Base-by-base conservation (phyloP, 148 eudicot species). In the Dysphania ambrosioides region DNA sequence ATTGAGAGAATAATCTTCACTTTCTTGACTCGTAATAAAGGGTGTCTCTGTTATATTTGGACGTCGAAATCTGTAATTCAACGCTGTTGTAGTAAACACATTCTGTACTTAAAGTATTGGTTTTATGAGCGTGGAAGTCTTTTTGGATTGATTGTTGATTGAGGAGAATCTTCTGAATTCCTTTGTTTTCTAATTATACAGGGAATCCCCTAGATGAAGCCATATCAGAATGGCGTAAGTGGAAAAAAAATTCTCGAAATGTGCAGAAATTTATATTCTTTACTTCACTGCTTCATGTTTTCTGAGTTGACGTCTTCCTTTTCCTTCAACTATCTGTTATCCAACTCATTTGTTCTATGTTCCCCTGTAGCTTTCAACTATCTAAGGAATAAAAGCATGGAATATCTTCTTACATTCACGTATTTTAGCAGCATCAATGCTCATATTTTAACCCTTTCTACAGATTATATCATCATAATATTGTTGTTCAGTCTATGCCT, bases 281-380 rank as follows among this genome's bases (percentile, higher is more conserved):
- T 70, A 74, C 72, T 74, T 73, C 26, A 16, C 11, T 51, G 41
- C 34, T 41, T n/a, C 11, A 23, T 24, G 9, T 57, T 72, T 56
- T 42, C 27, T 24, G 62, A 40, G 66, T 3, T 15, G 41, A 56
- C 51, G n/a, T 29, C 35, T 51, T 23, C 36, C 8, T 44, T 57
- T 42, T 42, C 31, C 13, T 55, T 53, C 16, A 66, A 30, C 16
- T 75, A 12, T 75, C 57, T 66, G 53, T 75, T 75, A 40, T 58
- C 30, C 24, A 74, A 5, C 19, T n/a, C 44, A 68, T 38, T 68
- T 36, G 76, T 75, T 73, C 75, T 31, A 38, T 64, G 19, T 42
- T 78, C 34, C 64, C 51, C 15, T 56, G 82, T 63, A 55, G 60
- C 51, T 80, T 49, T 75, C 82, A 62, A 64, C 71, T 64, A 21